These are phyloP conservation scores for Nakazawaea siamensis DNA, from an alignment of 805 yeast genomes.

Conservation along the genomic window DNA sequence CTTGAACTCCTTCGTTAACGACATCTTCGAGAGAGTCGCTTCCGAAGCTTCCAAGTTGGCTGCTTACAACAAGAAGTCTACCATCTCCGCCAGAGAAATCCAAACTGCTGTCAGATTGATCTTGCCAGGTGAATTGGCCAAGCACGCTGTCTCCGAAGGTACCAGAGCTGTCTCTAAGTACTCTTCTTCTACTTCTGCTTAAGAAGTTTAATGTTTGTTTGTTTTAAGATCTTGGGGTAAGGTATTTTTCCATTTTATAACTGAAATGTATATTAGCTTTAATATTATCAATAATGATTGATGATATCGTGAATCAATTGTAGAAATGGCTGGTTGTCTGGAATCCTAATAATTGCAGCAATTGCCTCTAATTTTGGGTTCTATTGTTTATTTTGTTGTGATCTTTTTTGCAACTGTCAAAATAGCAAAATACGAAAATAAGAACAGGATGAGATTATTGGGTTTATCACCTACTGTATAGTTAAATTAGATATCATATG, in stretches of 20 bases:
- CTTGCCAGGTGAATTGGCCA: slow-evolving; percentile 97
- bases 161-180: slow-evolving; percentile 96
- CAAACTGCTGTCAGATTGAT: slow-evolving; percentile 98
- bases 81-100: slow-evolving; percentile 96
- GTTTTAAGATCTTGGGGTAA: not conserved
- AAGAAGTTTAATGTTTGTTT: slow-evolving; percentile 11
- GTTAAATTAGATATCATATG: too few relatives aligned
- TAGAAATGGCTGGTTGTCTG: too few relatives aligned
- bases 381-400: too few relatives aligned
- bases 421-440: too few relatives aligned
- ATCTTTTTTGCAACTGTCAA: too few relatives aligned
- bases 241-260: slow-evolving; percentile 1
- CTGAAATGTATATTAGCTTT: slow-evolving; percentile 4
- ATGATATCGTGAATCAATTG: too few relatives aligned
- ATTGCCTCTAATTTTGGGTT: too few relatives aligned
- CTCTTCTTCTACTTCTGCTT: slow-evolving; percentile 54
- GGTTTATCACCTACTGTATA: too few relatives aligned
- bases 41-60: slow-evolving; percentile 97
- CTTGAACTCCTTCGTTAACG: slow-evolving; percentile 97
- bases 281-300: not conserved
- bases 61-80: slow-evolving; percentile 97
- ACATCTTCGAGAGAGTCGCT: slow-evolving; percentile 96
- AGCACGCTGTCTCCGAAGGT: slow-evolving; percentile 98
- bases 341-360: too few relatives aligned
- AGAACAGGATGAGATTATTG: too few relatives aligned